A percentile compares a stretch with the other conserved stretches of the same genome.
These are phyloP conservation scores for Diaporthe vexans DNA, from an alignment of 2,329 filamentous ascomycete genomes.

Conservation along the genomic window DNA sequence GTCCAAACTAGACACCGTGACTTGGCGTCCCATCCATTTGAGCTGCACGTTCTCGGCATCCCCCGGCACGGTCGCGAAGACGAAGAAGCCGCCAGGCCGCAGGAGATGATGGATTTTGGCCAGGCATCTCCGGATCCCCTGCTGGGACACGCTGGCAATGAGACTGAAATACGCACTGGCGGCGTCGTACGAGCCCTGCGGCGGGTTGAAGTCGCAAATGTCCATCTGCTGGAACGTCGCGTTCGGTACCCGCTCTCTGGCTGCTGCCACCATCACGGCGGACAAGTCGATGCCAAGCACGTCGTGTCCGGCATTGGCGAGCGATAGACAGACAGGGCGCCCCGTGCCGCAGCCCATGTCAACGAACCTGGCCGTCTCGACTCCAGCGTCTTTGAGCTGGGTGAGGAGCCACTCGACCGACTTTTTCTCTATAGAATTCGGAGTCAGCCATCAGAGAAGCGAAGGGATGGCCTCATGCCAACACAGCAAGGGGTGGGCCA, in stretches of 20 bases:
- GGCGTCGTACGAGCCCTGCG: slow-evolving; percentile 43
- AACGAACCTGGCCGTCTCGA: slow-evolving; percentile 43
- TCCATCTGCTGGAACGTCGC: slow-evolving; percentile 47
- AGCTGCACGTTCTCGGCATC: slow-evolving; percentile 45
- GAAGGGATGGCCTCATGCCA: too few relatives aligned
- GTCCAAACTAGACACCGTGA: slow-evolving; percentile 47
- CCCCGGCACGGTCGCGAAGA: slow-evolving; percentile 45
- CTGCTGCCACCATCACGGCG: slow-evolving; percentile 46
- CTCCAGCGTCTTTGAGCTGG: slow-evolving; percentile 40
- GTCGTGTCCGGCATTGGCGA: slow-evolving; percentile 48
- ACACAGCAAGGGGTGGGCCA: too few relatives aligned
- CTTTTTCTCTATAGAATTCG: slow-evolving; percentile 33
- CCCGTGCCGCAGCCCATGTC: slow-evolving; percentile 51
- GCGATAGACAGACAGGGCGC: slow-evolving; percentile 44
- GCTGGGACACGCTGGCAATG: slow-evolving; percentile 47
- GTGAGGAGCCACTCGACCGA: slow-evolving; percentile 47
- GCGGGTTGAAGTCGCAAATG: slow-evolving; percentile 44
- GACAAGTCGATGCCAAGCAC: slow-evolving; percentile 50
- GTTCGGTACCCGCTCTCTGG: slow-evolving; percentile 45
- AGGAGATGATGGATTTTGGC: slow-evolving; percentile 37
- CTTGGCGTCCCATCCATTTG: slow-evolving; percentile 47
- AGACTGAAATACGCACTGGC: slow-evolving; percentile 48
- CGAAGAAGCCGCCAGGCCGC: slow-evolving; percentile 44
- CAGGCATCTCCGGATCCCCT: slow-evolving; percentile 45
- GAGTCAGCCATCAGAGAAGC: too few relatives aligned